These are phyloP conservation scores for Terana coerulea DNA, from an alignment of 768 basidiomycete genomes.

Conservation along the genomic window DNA sequence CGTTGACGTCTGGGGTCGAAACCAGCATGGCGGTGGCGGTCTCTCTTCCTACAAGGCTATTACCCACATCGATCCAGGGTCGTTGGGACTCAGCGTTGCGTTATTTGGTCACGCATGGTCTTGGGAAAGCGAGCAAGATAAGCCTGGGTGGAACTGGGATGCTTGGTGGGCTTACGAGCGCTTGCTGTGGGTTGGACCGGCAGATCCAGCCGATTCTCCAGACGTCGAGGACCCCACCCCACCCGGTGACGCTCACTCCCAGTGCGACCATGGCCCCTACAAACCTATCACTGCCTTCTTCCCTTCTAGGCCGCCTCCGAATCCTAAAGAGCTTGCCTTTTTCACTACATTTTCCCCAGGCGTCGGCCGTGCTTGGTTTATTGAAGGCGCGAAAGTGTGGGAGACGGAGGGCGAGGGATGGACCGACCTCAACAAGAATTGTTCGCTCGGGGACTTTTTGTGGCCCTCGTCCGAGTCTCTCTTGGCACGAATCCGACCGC, in stretches of 20 bases:
- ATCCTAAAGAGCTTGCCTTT: conserved; percentile 51
- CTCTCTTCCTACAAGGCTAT: conserved; percentile 68
- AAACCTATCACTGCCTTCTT: conserved; percentile 56
- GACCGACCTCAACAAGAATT: conserved; percentile 79
- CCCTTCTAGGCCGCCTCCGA: conserved; percentile 42
- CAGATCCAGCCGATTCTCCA: conserved; percentile 34
- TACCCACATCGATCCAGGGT: conserved; percentile 51
- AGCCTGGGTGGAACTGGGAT: conserved; percentile 58
- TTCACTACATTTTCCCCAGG: conserved; percentile 71
- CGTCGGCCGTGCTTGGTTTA: conserved; percentile 65
- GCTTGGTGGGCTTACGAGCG: conserved; percentile 74
- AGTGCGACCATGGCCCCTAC: conserved; percentile 50
- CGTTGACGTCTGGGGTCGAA: conserved; percentile 80
- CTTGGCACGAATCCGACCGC: conserved; percentile 45
- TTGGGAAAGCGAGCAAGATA: conserved; percentile 69
- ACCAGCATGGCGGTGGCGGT: conserved; percentile 70
- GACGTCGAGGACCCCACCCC: conserved; percentile 33
- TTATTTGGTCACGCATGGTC: conserved; percentile 83
- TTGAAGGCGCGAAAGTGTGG: conserved; percentile 52
- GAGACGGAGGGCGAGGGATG: conserved; percentile 46
- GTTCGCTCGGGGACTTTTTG: conserved; percentile 60
- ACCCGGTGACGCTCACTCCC: conserved; percentile 30
- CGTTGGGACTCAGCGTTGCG: conserved; percentile 68
- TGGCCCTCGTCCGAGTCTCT: conserved; percentile 60
- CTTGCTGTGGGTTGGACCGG: conserved; percentile 66